Evolutionary conservation across 1,139 yeast species (phyloP).

Genomic region (Taphrina betulina): DNA sequence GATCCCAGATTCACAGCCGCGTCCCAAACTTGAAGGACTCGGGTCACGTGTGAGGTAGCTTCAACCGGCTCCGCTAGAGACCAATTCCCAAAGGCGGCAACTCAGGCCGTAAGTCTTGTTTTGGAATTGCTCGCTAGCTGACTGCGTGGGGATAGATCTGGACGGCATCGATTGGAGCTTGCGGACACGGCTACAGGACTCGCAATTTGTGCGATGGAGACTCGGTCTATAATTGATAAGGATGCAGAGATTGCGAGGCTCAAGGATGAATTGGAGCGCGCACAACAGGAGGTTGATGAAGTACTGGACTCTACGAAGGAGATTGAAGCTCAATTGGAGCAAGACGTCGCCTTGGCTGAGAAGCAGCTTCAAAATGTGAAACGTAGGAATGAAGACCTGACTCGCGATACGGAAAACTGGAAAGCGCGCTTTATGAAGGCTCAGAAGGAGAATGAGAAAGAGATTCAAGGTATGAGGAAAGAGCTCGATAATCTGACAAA

Average conservation of each 20-base stretch:
- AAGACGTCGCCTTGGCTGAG: constrained; percentile 43
- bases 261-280: constrained; percentile 43
- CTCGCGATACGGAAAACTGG: constrained; percentile 41
- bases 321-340: constrained; percentile 45
- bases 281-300: constrained; percentile 46
- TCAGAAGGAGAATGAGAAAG: constrained; percentile 42
- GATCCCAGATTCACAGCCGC: no score
- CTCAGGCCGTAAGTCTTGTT: no score
- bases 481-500: constrained; percentile 42
- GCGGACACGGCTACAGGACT: no score
- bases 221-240: no score
- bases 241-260: constrained; percentile 6
- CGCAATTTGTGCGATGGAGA: no score
- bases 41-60: no score
- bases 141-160: no score
- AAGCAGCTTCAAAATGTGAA: constrained; percentile 41
- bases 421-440: constrained; percentile 40
- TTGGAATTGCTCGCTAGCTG: no score
- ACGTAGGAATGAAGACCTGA: constrained; percentile 39
- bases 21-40: no score
- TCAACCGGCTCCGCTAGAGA: no score
- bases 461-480: constrained; percentile 41
- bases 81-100: no score
- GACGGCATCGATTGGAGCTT: no score
- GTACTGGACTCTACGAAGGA: constrained; percentile 41